Evolutionary conservation across 2,329 filamentous ascomycete genomes (phyloP), one percentile per base, ranked within the genome.

Genomic region (Aspergillus puulaauensis): DNA sequence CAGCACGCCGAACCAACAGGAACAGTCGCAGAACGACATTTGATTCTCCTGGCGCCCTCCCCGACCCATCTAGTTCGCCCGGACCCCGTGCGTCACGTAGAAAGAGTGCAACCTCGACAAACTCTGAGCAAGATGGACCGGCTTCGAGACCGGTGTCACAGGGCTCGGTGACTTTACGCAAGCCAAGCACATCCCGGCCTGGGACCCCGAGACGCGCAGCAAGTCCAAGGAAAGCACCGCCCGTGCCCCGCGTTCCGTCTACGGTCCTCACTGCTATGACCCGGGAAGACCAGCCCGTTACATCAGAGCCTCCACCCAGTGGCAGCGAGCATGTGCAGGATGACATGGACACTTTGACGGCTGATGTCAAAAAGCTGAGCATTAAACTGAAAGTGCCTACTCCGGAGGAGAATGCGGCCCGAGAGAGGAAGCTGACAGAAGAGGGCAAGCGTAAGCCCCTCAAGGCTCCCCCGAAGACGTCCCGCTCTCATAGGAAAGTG

Each of bases 1-100:
- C 83, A 12, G 82, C 82, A 50, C 80, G 80, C 39, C 77, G 80
- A 19, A 66, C 75, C 5, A 76, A 77, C 56, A 79, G 77, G 62
- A 66, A 71, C 55, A 80, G 76, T 62, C 82, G 88, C 33, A 79
- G 89, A 54, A 88, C 80, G 61, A 91, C 87, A 0, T 82, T 88
- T 45, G 82, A 81, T 27, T 82, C 82, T 27, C 71, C 82, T 1
- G 72, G 76, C n/a, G 76, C 79, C 37, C 65, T 83, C 7, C 74
- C 78, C 40, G 72, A 72, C 58, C 56, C 70, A 35, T 64, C 66
- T 35, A 60, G 59, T 21, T 67, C 69, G 0, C 65, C 70, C 9
- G 64, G 59, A 2, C 56, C 61, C n/a, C 63, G 61, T 45, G 56
- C 62, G 14, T 60, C 63, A 40, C 66, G 71, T 24, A 60, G 70